Conservation (phyloP, 2,329 filamentous ascomycete genomes). For the Colletotrichum lupini region DNA sequence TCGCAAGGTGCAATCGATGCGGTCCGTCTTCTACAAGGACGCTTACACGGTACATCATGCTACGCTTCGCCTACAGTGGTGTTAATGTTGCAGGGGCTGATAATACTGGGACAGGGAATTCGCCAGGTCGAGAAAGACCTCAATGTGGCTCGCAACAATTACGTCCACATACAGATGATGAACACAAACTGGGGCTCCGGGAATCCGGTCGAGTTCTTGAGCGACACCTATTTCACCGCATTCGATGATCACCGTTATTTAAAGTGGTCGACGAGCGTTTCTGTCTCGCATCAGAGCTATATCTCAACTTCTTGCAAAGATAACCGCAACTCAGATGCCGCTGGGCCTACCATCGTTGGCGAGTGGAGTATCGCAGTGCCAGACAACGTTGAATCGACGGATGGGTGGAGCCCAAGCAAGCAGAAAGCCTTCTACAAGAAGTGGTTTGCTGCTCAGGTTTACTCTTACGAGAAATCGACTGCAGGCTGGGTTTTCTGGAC, state of each 20-base stretch:
- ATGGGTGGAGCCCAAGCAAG: constrained; percentile 53
- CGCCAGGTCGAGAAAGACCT: constrained; percentile 59
- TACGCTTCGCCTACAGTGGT: no score
- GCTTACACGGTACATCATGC: constrained; percentile 43
- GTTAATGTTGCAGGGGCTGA: no score
- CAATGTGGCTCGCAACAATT: constrained; percentile 51
- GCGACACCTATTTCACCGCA: constrained; percentile 54
- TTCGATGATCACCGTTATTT: constrained; percentile 71
- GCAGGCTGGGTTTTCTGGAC: constrained; percentile 71
- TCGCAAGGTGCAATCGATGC: constrained; percentile 45
- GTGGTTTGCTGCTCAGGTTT: constrained; percentile 68
- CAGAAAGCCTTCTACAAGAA: constrained; percentile 62
- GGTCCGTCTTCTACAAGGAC: constrained; percentile 58
- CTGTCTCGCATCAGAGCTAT: constrained; percentile 58
- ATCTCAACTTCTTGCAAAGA: constrained; percentile 61
- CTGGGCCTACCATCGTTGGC: constrained; percentile 62
- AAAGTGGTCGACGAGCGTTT: constrained; percentile 58
- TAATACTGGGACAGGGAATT: constrained; percentile 49
- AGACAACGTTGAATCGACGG: constrained; percentile 56
- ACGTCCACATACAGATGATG: constrained; percentile 63
- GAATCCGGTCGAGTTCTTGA: constrained; percentile 59
- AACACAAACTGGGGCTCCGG: constrained; percentile 66
- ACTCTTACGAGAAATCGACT: constrained; percentile 61
- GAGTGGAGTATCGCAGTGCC: constrained; percentile 68
- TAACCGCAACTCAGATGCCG: constrained; percentile 51